Evolutionary conservation across 2,329 filamentous ascomycete species (phyloP), one percentile per base, ranked within the genome.

Genomic region (Spiromastix sp.): DNA sequence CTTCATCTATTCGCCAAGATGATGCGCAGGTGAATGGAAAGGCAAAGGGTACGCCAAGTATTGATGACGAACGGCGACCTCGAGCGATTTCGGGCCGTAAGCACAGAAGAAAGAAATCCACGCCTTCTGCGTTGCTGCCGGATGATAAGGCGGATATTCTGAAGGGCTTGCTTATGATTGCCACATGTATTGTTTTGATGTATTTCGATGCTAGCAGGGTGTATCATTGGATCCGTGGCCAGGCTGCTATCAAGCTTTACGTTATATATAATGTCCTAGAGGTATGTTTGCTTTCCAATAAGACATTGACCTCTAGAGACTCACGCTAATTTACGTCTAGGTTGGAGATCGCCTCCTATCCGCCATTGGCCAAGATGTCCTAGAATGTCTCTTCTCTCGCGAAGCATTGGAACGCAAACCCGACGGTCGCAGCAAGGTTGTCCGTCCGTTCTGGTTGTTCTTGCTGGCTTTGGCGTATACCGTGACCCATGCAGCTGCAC

Each of bases 231-330:
- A 94, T 98, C 48, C 81, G 89, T 30, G 91, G 86, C 0, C 91
- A 98, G 58, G 89, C 87, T 2, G 87, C 89, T 5, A 95, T 98
- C 63, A 98, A 98, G 56, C 72, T 98, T 8, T 98, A 98, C 56
- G 91, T 98, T 40, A 96, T 98, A 37, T 98, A 94, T 68, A 98
- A 98, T 52, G 84, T 95, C 21, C 74, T 98, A 4, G 91, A 98
- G 61, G 77, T 79, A 52, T 6, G 30, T 12, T 15, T 18, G 9
- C 15, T 5, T 22, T 13, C 12, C 21, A n/a, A 5, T 9, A 12
- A 24, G 9, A 12, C 11, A 30, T 10, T 26, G 8, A 9, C 13
- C 19, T 30, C 18, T 17, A 4, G n/a, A 9, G 15, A 11, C 7
- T 8, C 13, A 28, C 5, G 26, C 30, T 19, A 25, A 29, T 33